Evolutionary conservation across 2,329 filamentous ascomycete species (phyloP).

Genomic region (Arthroderma uncinatum): DNA sequence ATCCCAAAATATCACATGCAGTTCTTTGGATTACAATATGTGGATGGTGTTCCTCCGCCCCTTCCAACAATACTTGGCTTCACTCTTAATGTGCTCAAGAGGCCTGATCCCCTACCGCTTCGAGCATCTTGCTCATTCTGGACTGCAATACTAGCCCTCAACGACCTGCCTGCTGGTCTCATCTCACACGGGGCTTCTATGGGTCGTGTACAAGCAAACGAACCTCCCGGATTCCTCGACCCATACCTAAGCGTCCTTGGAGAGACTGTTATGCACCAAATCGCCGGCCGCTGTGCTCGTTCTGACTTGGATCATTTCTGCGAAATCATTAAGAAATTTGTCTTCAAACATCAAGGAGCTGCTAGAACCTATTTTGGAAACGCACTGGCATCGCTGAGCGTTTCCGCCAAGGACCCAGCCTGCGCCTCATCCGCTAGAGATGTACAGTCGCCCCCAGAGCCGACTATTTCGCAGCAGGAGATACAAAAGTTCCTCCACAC

Average conservation of each 20-base stretch:
- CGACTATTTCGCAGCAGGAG: conserved; percentile 25
- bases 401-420: background rate
- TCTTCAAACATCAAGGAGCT: conserved; percentile 33
- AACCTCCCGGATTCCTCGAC: conserved; percentile 23
- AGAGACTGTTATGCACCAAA: conserved; percentile 30
- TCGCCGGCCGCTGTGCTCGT: conserved; percentile 35
- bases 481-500: conserved; percentile 33
- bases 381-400: conserved; percentile 25
- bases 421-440: conserved; percentile 5
- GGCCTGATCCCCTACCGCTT: conserved; percentile 37
- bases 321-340: conserved; percentile 31
- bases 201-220: conserved; percentile 16
- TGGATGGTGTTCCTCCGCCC: conserved; percentile 19
- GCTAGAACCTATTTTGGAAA: conserved; percentile 29
- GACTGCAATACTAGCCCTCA: conserved; percentile 30
- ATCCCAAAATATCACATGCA: conserved; percentile 32
- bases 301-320: conserved; percentile 35
- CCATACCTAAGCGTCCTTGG: conserved; percentile 30
- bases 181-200: conserved; percentile 8
- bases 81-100: conserved; percentile 30
- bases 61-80: conserved; percentile 31
- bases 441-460: conserved; percentile 7
- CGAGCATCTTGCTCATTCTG: conserved; percentile 37
- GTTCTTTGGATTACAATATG: conserved; percentile 27
- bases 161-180: conserved; percentile 14